Percentiles rank a stretch among this genome's conserved stretches.
These are phyloP conservation scores for Paecilomyces sp. DNA, from an alignment of 2,329 filamentous ascomycete genomes.

Conservation along the genomic window DNA sequence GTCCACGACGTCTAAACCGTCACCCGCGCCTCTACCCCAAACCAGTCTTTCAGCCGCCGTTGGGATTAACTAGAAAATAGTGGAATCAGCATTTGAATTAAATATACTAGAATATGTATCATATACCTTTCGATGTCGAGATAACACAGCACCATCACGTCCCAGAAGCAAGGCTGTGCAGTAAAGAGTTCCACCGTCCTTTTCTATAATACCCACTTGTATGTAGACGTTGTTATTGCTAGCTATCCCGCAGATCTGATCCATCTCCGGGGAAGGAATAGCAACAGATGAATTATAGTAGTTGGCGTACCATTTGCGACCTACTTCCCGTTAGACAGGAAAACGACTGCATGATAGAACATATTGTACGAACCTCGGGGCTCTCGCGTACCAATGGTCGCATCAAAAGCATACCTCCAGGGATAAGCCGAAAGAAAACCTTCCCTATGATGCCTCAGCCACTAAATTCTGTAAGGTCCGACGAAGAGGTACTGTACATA, in stretches of 20 bases:
- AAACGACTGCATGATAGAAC: too few relatives aligned
- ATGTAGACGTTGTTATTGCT: constrained; percentile 28
- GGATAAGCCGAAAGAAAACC: background rate
- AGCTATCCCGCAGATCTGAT: constrained; percentile 25
- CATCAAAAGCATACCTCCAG: background rate
- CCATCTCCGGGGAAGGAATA: constrained; percentile 32
- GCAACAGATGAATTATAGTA: constrained; percentile 34
- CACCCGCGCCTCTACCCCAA: constrained; percentile 34
- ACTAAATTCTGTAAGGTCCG: background rate
- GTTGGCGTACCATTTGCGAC: constrained; percentile 36
- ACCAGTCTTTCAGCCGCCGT: constrained; percentile 35
- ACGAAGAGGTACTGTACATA: background rate
- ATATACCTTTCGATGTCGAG: constrained; percentile 19
- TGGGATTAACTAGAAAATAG: constrained; percentile 27
- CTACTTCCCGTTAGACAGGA: constrained; percentile 10
- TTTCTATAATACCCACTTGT: constrained; percentile 36
- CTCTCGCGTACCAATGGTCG: constrained; percentile 17
- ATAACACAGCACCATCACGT: constrained; percentile 28
- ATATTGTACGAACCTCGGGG: constrained; percentile 23
- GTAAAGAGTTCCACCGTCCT: constrained; percentile 35
- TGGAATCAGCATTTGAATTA: constrained; percentile 2
- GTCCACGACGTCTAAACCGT: constrained; percentile 32
- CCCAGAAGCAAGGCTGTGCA: constrained; percentile 33
- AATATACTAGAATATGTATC: background rate
- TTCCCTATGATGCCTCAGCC: background rate